phyloP scores from a whole-genome alignment of 495 filamentous ascomycete genomes.

The Penicillium desertorum region DNA sequence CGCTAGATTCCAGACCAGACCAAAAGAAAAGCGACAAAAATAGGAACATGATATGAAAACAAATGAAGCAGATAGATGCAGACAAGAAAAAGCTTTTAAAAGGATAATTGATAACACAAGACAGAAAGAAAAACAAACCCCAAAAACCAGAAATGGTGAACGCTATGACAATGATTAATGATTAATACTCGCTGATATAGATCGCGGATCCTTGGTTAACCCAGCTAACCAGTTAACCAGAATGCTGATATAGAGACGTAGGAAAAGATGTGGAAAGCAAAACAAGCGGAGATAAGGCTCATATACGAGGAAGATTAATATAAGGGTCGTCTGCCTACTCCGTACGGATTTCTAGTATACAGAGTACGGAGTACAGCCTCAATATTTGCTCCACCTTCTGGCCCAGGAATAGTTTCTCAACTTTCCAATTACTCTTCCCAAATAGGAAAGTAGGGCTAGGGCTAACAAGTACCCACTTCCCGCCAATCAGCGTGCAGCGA shows the following conservation, averaged over 20 bases:
- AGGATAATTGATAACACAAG: conserved; percentile 8
- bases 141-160: conserved; percentile 11
- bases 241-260: conserved; percentile 1
- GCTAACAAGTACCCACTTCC: conserved; percentile 12
- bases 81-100: not conserved
- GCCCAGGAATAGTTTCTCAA: not conserved
- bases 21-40: conserved; percentile 5
- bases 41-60: conserved; percentile 2
- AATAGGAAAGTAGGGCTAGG: conserved; percentile 28
- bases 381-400: not conserved
- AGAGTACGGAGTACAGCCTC: not conserved
- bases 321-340: too few relatives aligned
- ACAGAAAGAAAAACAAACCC: not conserved
- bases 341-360: too few relatives aligned
- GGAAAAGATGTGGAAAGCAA: not conserved
- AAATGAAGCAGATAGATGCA: conserved; percentile 4
- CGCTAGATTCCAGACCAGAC: conserved; percentile 8
- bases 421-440: not conserved
- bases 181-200: conserved; percentile 28
- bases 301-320: too few relatives aligned
- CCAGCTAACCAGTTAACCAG: conserved; percentile 16
- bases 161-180: conserved; percentile 23
- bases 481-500: conserved; percentile 24
- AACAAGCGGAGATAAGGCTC: not conserved
- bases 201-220: conserved; percentile 13